Percentiles rank a stretch among this genome's conserved stretches.
phyloP scores from a whole-genome alignment of 1,284 basidiomycete genomes.

The Gomphus sp. region DNA sequence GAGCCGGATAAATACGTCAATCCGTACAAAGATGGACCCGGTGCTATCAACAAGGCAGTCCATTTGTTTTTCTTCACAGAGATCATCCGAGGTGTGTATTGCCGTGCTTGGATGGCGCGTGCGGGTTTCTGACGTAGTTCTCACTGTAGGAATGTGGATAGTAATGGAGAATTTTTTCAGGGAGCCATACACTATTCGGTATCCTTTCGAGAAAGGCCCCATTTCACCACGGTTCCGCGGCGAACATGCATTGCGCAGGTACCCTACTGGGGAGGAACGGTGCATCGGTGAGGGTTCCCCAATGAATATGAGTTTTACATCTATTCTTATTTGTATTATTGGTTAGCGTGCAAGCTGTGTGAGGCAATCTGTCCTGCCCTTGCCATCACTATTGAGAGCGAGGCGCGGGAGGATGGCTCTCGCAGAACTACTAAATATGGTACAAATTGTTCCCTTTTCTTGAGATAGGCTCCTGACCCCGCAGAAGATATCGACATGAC shows the following conservation, averaged over 20 bases:
- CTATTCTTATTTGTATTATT: not conserved
- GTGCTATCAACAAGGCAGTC: conserved; percentile 91
- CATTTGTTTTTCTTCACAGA: conserved; percentile 99
- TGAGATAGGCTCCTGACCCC: not conserved
- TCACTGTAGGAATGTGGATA: conserved; percentile 87
- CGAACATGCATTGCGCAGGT: conserved; percentile 96
- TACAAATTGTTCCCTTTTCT: conserved; percentile 15
- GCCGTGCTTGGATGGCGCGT: not conserved
- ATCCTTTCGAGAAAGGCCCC: conserved; percentile 97
- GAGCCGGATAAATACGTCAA: conserved; percentile 28
- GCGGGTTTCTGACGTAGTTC: not conserved
- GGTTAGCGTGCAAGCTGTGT: conserved; percentile 92
- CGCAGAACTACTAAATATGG: conserved; percentile 97
- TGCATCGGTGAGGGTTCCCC: conserved; percentile 73
- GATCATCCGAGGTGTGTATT: conserved; percentile 77
- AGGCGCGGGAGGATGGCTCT: conserved; percentile 92
- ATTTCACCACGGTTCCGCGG: conserved; percentile 97
- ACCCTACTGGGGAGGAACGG: conserved; percentile 97
- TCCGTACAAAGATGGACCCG: conserved; percentile 71
- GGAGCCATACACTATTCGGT: conserved; percentile 98
- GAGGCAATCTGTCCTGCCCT: conserved; percentile 99
- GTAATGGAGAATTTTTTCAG: conserved; percentile 98
- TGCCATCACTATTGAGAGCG: conserved; percentile 98
- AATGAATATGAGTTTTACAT: not conserved
- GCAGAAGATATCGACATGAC: conserved; percentile 88